Conservation (phyloP, 139 green algal species). For the Medakamo hakoo region DNA sequence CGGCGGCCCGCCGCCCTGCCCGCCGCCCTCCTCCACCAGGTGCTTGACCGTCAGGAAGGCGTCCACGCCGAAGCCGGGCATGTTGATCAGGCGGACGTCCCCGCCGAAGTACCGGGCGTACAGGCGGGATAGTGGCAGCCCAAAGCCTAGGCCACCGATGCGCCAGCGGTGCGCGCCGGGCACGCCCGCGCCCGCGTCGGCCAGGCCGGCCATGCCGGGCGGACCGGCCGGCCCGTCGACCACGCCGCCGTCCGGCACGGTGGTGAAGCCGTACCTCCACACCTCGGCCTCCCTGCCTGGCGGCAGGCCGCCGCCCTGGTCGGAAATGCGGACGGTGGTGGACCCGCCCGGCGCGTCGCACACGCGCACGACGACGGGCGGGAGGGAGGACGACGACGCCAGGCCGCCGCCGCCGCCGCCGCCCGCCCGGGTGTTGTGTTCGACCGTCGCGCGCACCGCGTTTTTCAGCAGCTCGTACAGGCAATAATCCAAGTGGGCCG, state of each 20-base stretch:
- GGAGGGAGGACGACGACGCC: conserved; percentile 11
- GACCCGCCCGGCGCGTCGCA: conserved; percentile 21
- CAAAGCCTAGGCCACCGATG: conserved; percentile 74
- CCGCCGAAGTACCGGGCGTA: conserved; percentile 78
- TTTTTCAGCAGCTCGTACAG: conserved; percentile 87
- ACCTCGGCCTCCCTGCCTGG: conserved; percentile 25
- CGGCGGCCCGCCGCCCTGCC: background rate
- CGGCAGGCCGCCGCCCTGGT: conserved; percentile 67
- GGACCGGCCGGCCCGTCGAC: background rate
- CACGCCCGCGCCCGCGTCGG: background rate
- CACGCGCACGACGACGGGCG: conserved; percentile 44
- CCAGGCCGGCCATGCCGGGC: too few relatives aligned
- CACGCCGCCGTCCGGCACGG: conserved; percentile 1
- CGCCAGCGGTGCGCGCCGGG: conserved; percentile 13
- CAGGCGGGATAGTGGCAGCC: conserved; percentile 66
- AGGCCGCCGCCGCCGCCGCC: background rate
- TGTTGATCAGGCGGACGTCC: conserved; percentile 38
- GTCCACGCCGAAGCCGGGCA: conserved; percentile 67
- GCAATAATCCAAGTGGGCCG: conserved; percentile 84
- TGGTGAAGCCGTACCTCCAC: conserved; percentile 60
- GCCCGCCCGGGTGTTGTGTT: conserved; percentile 11
- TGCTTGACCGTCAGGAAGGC: conserved; percentile 46
- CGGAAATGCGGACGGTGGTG: conserved; percentile 26
- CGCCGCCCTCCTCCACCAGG: conserved; percentile 21
- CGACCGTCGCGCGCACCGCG: conserved; percentile 40